Percentiles rank a stretch among this genome's conserved stretches.
These are phyloP conservation scores for Fusarium nisikadoi DNA, from an alignment of 2,329 filamentous ascomycete genomes.

Conservation along the genomic window DNA sequence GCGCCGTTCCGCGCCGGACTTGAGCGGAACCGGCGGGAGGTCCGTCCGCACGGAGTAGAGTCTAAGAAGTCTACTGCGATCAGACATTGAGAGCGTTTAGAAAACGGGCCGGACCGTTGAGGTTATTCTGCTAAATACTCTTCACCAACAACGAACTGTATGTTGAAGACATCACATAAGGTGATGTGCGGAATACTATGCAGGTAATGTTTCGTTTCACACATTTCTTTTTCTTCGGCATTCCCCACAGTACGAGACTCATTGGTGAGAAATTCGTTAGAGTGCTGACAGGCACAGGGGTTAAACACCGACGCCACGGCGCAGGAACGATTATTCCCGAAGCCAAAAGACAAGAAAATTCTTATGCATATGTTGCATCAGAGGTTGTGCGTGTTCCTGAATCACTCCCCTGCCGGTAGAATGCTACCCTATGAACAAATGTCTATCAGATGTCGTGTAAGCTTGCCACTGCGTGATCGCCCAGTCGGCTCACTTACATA, in stretches of 20 bases:
- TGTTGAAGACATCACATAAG: background rate
- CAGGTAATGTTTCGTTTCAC: background rate
- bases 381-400: background rate
- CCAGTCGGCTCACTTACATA: slow-evolving; percentile 5
- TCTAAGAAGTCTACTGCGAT: background rate
- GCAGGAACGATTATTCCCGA: background rate
- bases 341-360: background rate
- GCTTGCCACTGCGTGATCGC: background rate
- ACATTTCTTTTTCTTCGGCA: slow-evolving; percentile 8
- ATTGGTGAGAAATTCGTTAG: slow-evolving; percentile 2
- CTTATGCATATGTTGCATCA: background rate
- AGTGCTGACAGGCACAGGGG: slow-evolving; percentile 15
- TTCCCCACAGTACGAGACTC: background rate
- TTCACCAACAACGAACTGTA: background rate
- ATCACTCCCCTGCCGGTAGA: background rate
- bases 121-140: background rate
- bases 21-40: background rate
- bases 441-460: background rate
- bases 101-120: slow-evolving; percentile 32
- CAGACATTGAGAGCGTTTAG: background rate
- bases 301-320: slow-evolving; percentile 3
- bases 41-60: background rate
- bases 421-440: background rate
- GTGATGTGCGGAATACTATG: background rate
- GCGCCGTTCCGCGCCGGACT: slow-evolving; percentile 24